A percentile compares a stretch with the other conserved stretches of the same genome.
These are phyloP conservation scores for Macrocybe gigantea DNA, from an alignment of 768 basidiomycete species.

Conservation along the genomic window DNA sequence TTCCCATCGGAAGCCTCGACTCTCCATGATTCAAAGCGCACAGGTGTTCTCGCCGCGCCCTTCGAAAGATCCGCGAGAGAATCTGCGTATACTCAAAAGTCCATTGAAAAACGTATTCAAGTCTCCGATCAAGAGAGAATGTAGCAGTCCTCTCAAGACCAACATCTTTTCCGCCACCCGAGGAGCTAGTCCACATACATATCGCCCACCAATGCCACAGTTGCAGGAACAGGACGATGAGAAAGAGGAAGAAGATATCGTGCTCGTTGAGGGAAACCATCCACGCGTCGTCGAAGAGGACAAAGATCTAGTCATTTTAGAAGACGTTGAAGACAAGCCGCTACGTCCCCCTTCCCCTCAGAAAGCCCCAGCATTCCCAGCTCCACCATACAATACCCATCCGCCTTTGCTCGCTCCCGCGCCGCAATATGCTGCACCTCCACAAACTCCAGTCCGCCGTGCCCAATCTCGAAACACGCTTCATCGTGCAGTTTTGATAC, in stretches of 20 bases:
- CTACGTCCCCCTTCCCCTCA: slow-evolving; percentile 10
- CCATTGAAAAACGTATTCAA: slow-evolving; percentile 39
- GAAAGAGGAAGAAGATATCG: slow-evolving; percentile 31
- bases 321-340: slow-evolving; percentile 43
- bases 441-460: slow-evolving; percentile 29
- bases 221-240: slow-evolving; percentile 7
- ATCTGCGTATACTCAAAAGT: slow-evolving; percentile 57
- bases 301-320: slow-evolving; percentile 64
- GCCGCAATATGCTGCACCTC: slow-evolving; percentile 15
- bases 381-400: slow-evolving; percentile 5
- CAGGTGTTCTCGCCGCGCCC: slow-evolving; percentile 69
- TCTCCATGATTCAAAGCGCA: slow-evolving; percentile 73
- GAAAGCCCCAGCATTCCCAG: slow-evolving; percentile 1
- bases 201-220: slow-evolving; percentile 3
- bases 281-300: slow-evolving; percentile 69
- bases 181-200: slow-evolving; percentile 1
- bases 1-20: slow-evolving; percentile 45
- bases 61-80: slow-evolving; percentile 52
- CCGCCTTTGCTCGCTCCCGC: slow-evolving; percentile 6
- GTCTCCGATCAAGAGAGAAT: slow-evolving; percentile 18
- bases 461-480: slow-evolving; percentile 43
- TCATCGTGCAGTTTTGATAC: slow-evolving; percentile 65
- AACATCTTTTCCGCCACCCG: slow-evolving; percentile 4
- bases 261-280: slow-evolving; percentile 60
- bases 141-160: slow-evolving; percentile 5